A percentile compares a stretch with the other conserved stretches of the same genome.
These are phyloP conservation scores for Spinacia oleracea DNA, from an alignment of 179 eudicot genomes.

Conservation along the genomic window DNA sequence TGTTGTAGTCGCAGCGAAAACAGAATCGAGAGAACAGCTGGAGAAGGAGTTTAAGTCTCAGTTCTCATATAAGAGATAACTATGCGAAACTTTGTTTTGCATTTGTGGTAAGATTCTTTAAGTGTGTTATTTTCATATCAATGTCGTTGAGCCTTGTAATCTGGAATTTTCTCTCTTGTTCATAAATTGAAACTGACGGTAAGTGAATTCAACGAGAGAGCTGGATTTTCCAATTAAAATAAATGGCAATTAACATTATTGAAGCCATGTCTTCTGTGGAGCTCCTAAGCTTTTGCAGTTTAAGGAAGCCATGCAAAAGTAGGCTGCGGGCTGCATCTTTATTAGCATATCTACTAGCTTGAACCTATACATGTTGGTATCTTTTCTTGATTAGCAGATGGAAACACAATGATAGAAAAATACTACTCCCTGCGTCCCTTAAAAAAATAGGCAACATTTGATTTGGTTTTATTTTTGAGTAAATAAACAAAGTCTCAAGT, in stretches of 20 bases:
- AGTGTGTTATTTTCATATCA: background rate
- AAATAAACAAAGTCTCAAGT: too few relatives aligned
- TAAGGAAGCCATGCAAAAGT: background rate
- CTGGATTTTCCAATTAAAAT: background rate
- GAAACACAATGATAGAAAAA: background rate
- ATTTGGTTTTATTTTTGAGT: too few relatives aligned
- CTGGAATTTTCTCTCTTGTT: background rate
- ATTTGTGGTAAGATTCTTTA: slow-evolving; percentile 25
- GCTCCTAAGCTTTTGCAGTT: background rate
- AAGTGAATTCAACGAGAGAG: background rate
- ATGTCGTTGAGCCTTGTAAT: background rate
- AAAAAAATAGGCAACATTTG: background rate
- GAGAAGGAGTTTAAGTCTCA: slow-evolving; percentile 59
- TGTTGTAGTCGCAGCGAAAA: slow-evolving; percentile 82
- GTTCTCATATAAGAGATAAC: slow-evolving; percentile 36
- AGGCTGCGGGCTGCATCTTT: background rate
- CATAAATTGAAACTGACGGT: background rate
- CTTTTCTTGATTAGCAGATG: background rate
- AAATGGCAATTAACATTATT: background rate
- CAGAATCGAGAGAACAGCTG: slow-evolving; percentile 53
- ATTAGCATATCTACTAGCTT: background rate
- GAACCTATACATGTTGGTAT: background rate
- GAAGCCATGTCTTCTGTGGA: background rate
- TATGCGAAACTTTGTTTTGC: background rate
- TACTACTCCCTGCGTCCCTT: background rate